Evolutionary conservation across 768 basidiomycete genomes (phyloP).

Genomic region (Lentinula aciculospora): DNA sequence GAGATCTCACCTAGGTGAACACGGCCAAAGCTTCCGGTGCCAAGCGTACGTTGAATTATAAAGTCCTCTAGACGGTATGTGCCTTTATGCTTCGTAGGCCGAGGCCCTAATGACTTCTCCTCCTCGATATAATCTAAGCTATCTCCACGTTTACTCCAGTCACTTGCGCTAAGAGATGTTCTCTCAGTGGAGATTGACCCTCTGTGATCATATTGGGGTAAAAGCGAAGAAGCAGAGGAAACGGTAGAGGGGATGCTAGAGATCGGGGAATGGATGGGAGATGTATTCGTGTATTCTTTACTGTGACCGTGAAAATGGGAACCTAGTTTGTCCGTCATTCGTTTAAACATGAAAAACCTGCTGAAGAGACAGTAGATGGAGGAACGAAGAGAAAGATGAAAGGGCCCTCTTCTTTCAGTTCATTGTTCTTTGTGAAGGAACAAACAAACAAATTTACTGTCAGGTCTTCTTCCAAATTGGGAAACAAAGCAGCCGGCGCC

Average conservation of each 20-base stretch:
- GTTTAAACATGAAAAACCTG: constrained; percentile 35
- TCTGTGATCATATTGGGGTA: constrained; percentile 45
- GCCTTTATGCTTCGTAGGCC: constrained; percentile 49
- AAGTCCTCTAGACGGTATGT: constrained; percentile 74
- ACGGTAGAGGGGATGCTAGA: constrained; percentile 13
- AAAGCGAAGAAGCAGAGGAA: constrained; percentile 21
- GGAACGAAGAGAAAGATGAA: constrained; percentile 10
- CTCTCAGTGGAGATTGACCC: constrained; percentile 66
- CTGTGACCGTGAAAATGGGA: constrained; percentile 20
- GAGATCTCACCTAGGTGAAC: constrained; percentile 76
- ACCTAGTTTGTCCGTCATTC: constrained; percentile 46
- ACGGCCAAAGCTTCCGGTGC: constrained; percentile 97
- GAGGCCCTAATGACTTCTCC: constrained; percentile 21
- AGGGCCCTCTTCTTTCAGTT: constrained; percentile 9
- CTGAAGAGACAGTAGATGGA: constrained; percentile 1
- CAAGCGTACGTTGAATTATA: constrained; percentile 75
- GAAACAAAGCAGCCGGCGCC: neutral
- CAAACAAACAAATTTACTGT: neutral
- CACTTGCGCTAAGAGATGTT: constrained; percentile 46
- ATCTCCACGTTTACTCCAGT: constrained; percentile 37
- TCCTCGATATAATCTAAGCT: constrained; percentile 28
- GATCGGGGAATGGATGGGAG: constrained; percentile 3
- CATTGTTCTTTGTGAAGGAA: constrained; percentile 22
- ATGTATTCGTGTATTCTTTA: neutral
- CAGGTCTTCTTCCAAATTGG: neutral